Percentiles rank a stretch among this genome's conserved stretches.
These are phyloP conservation scores for Venustampulla echinocandica DNA, from an alignment of 495 filamentous ascomycete genomes.

Conservation along the genomic window DNA sequence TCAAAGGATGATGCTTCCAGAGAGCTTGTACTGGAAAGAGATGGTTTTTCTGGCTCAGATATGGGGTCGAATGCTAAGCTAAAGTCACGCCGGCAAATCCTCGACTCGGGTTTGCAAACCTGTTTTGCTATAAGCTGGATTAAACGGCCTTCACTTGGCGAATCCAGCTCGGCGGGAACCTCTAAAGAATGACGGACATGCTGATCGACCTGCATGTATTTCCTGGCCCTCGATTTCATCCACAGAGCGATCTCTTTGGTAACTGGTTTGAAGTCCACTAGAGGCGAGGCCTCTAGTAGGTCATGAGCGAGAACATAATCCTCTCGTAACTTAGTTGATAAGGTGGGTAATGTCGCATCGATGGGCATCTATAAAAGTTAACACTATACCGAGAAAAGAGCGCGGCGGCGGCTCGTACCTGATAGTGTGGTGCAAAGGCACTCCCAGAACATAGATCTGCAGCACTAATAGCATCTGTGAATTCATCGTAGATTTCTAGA, in stretches of 20 bases:
- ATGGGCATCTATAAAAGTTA: constrained; percentile 9
- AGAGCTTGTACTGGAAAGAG: constrained; percentile 8
- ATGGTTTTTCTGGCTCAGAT: constrained; percentile 33
- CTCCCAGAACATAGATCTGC: constrained; percentile 38
- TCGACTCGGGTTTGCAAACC: not conserved
- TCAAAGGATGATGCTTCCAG: constrained; percentile 58
- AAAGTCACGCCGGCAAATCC: constrained; percentile 33
- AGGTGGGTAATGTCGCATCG: constrained; percentile 53
- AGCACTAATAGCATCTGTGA: constrained; percentile 37
- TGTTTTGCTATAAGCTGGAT: constrained; percentile 9
- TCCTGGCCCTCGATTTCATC: constrained; percentile 24
- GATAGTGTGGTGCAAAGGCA: constrained; percentile 29
- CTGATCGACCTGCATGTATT: constrained; percentile 19
- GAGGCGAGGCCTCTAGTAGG: constrained; percentile 45
- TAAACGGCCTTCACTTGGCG: constrained; percentile 12
- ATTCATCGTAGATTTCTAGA: constrained; percentile 23
- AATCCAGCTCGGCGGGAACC: constrained; percentile 11
- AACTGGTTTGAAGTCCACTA: constrained; percentile 12
- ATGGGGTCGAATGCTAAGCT: constrained; percentile 50
- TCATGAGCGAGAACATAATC: constrained; percentile 57
- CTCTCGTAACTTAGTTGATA: constrained; percentile 47
- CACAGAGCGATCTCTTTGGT: constrained; percentile 24
- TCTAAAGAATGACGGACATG: constrained; percentile 16
- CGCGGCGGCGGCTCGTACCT: constrained; percentile 24
- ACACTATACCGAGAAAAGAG: constrained; percentile 2